Conservation (phyloP, 2,329 filamentous ascomycete species). For the Botrytis medusae region DNA sequence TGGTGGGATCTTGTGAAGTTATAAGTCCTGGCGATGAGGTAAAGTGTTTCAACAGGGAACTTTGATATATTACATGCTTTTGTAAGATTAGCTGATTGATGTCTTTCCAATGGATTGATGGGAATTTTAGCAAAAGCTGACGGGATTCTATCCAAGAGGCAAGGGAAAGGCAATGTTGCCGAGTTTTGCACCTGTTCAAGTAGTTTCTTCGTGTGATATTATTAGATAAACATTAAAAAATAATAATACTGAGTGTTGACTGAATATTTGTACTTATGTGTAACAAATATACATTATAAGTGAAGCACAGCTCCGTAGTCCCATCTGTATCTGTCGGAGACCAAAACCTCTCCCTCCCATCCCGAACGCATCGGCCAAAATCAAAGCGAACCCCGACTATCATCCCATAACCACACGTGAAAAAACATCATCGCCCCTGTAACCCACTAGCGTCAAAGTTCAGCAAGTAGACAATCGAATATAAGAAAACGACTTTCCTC, state of each 20-base stretch:
- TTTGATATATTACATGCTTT: background rate
- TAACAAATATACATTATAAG: background rate
- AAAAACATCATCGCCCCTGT: conserved; percentile 22
- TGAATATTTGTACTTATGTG: too few relatives aligned
- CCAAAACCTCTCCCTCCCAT: background rate
- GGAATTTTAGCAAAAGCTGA: too few relatives aligned
- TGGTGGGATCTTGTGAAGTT: background rate
- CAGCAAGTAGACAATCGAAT: conserved; percentile 10
- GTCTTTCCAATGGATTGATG: background rate
- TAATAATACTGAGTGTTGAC: background rate
- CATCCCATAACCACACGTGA: conserved; percentile 4
- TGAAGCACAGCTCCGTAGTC: background rate
- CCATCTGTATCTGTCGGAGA: background rate
- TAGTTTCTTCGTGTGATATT: background rate
- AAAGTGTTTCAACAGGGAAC: background rate
- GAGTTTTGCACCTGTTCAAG: background rate
- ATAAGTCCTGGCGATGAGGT: background rate
- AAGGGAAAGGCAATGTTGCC: background rate
- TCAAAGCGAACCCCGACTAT: background rate
- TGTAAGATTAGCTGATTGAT: background rate
- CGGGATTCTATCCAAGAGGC: too few relatives aligned
- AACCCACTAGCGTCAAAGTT: conserved; percentile 9
- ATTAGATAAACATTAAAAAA: background rate
- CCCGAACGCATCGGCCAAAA: conserved; percentile 7
- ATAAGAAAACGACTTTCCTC: conserved; percentile 18